A percentile compares a stretch with the other conserved stretches of the same genome.
These are phyloP conservation scores for Citrus sp. DNA, from an alignment of 345 rosid genomes.

Conservation along the genomic window DNA sequence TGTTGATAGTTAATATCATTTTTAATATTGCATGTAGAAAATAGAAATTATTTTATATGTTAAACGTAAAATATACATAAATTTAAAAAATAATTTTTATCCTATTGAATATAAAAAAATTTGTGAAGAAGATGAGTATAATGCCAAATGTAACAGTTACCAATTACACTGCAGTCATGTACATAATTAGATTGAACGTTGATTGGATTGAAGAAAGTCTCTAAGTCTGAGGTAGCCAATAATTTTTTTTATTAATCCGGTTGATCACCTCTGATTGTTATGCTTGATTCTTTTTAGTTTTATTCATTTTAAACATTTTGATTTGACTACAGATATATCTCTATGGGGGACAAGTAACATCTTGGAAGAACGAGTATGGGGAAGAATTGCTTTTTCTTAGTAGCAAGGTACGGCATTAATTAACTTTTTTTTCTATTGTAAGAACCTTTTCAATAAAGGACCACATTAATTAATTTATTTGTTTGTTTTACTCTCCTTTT, in stretches of 20 bases:
- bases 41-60: too few relatives aligned
- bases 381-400: constrained; percentile 86
- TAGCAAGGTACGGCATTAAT: constrained; percentile 48
- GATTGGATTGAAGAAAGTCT: too few relatives aligned
- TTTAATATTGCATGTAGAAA: too few relatives aligned
- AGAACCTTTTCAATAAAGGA: neutral
- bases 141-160: too few relatives aligned
- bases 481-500: too few relatives aligned
- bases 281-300: neutral
- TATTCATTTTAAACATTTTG: neutral
- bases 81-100: too few relatives aligned
- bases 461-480: neutral
- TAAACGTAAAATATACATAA: too few relatives aligned
- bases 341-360: constrained; percentile 77
- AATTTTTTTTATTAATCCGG: neutral
- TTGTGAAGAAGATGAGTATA: too few relatives aligned
- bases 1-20: neutral
- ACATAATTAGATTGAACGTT: too few relatives aligned
- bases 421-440: neutral
- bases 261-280: neutral
- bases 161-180: too few relatives aligned
- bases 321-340: constrained; percentile 54
- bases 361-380: constrained; percentile 79
- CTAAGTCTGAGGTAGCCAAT: too few relatives aligned
- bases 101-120: too few relatives aligned